Evolutionary conservation across 2,329 filamentous ascomycete genomes (phyloP).

Genomic region (Fusarium coffeatum): DNA sequence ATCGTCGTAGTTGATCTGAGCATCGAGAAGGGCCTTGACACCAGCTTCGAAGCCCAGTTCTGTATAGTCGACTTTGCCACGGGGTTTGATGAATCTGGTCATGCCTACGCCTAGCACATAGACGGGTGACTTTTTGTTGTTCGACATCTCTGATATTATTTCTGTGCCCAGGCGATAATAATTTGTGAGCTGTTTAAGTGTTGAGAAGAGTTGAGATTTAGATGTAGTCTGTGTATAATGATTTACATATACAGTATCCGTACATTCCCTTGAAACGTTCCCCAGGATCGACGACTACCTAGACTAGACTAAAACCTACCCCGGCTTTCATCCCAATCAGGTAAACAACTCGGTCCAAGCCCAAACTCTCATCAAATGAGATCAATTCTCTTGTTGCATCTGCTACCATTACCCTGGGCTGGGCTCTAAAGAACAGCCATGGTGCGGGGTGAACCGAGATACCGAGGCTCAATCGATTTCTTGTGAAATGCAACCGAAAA

Average conservation of each 20-base stretch:
- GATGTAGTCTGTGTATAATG: slow-evolving; percentile 20
- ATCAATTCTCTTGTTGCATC: slow-evolving; percentile 9
- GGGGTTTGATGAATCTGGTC: slow-evolving; percentile 99
- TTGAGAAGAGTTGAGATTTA: neutral
- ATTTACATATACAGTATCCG: neutral
- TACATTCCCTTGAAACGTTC: neutral
- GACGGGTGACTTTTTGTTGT: slow-evolving; percentile 64
- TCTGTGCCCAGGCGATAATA: neutral
- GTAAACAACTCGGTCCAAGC: slow-evolving; percentile 29
- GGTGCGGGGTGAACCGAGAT: slow-evolving; percentile 44
- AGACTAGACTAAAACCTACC: slow-evolving; percentile 5
- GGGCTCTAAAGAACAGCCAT: slow-evolving; percentile 10
- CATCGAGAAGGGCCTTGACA: slow-evolving; percentile 85
- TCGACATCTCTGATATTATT: slow-evolving; percentile 55
- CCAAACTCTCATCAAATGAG: slow-evolving; percentile 13
- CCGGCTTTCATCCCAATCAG: slow-evolving; percentile 21
- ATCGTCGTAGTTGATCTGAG: slow-evolving; percentile 95
- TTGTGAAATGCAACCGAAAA: slow-evolving; percentile 1
- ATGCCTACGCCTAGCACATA: slow-evolving; percentile 98
- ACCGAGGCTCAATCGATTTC: slow-evolving; percentile 32
- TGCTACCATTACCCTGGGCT: slow-evolving; percentile 16
- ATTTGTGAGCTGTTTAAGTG: neutral
- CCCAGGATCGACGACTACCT: slow-evolving; percentile 15
- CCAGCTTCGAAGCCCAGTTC: slow-evolving; percentile 94
- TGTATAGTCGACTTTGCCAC: slow-evolving; percentile 93